Base-by-base conservation (phyloP, 257 asterid genomes). In the Coffea canephora region DNA sequence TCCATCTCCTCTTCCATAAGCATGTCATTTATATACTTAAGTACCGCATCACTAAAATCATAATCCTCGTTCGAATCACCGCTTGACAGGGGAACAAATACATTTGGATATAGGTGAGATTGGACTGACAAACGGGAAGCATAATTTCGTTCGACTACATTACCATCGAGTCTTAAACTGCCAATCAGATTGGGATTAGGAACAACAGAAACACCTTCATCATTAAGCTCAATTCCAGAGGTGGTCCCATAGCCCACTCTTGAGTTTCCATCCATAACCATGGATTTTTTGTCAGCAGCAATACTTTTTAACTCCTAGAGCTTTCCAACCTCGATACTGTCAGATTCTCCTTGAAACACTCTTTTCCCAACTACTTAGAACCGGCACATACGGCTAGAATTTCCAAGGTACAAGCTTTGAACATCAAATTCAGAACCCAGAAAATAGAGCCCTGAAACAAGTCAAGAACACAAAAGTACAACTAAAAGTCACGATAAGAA, bases 1-100 rank as follows among this genome's bases (percentile, higher is more conserved):
- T 91, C 97, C 85, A 90, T 93, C 10, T 91, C 92, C 83, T 91
- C 97, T 84, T 93, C 97, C 97, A 93, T 91, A 71, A 93, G 93
- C 75, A 93, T 90, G 14, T 89, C 87, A 78, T 75, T 87, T 34
- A 93, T 91, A 67, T 90, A 93, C 80, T 84, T 86, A 39, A 93
- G 91, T 34, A 90, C 94, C 73, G 34, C 88, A 81, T 91, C 97
- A 72, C 87, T 88, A 81, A 93, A 89, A 75, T 93, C 97, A 48
- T 64, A 88, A 80, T 93, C 97, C 81, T 89, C 97, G 0, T 71
- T 83, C 0, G 79, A 79, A 79, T 83, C 89, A 43, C 78, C 82
- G 31, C 84, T 82, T 0, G 82, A 77, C 41, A 87, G 80, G 31
- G 84, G 91, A 74, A 69, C 84, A 68, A 49, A 64, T 36, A 18